Evolutionary conservation across 2,329 filamentous ascomycete genomes (phyloP), one percentile per base, ranked within the genome.

Genomic region (Fusarium irregulare): DNA sequence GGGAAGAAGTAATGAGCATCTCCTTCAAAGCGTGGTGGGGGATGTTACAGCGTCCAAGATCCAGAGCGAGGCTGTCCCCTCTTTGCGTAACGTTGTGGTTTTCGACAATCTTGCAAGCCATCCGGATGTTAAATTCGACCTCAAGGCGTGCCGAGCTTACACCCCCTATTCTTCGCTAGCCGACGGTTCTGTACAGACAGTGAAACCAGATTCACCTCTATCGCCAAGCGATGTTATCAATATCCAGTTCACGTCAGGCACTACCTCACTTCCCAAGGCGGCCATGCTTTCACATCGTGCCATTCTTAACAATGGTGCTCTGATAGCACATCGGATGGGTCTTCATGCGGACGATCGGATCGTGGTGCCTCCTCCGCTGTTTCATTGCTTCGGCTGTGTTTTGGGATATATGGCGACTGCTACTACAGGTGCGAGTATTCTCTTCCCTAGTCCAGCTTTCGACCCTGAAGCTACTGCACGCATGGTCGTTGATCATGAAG

Each of bases 211-310:
- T 56, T 58, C 78, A 25, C 81, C 82, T 0, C 83, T 91, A 2
- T 71, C 83, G 18, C 84, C 89, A 0, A 78, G 87, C 65, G 95
- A 98, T 53, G 89, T 92, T 4, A 91, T 97, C 71, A 98, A 98
- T 77, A 97, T 98, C 70, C 95, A 98, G 79, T 98, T 98, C 82
- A 99, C 96, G 0, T 95, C 92, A 0, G 96, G 95, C n/a, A 98
- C 96, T 0, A 98, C 96, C 0, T 93, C 92, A 1, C 85, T 88
- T 75, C 95, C 94, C 23, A 98, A 98, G 81, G 96, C 96, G 0
- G 95, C 95, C 3, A 97, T 94, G 83, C 86, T 99, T 32, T 91
- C 88, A 1, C 95, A 98, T 81, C 87, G 86, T 5, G 91, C 87
- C n/a, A 95, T 98, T 69, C 85, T 99, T 66, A 99, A 98, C 81